Percentiles rank a stretch among this genome's conserved stretches.
These are phyloP conservation scores for Sambucus nigra DNA, from an alignment of 129 eudicot species.

Conservation along the genomic window DNA sequence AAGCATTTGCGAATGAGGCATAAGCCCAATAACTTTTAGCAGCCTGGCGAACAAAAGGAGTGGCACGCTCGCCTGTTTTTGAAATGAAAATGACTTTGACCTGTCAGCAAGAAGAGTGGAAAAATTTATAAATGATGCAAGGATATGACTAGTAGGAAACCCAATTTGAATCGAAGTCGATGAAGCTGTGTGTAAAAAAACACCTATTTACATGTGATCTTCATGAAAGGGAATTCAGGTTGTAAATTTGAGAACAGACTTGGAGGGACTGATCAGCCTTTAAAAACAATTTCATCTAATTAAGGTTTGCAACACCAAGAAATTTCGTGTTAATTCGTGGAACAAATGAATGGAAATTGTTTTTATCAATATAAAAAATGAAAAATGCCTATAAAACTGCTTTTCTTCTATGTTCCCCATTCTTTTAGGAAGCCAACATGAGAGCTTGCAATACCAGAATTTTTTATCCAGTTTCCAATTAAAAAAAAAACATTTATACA, in stretches of 20 bases:
- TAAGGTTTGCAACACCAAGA: too few relatives aligned
- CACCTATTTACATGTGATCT: not conserved
- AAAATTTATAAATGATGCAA: not conserved
- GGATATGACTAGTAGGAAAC: not conserved
- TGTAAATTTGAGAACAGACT: too few relatives aligned
- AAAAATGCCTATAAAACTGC: too few relatives aligned
- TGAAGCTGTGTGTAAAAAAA: not conserved
- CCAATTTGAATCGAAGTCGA: not conserved
- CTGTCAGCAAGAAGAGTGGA: slow-evolving; percentile 25
- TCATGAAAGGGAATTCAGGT: not conserved
- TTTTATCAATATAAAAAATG: too few relatives aligned
- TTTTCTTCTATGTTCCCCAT: too few relatives aligned
- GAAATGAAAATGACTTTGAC: slow-evolving; percentile 83
- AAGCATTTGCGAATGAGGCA: slow-evolving; percentile 66
- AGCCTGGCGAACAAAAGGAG: slow-evolving; percentile 78
- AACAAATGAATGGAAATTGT: too few relatives aligned
- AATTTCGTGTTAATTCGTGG: too few relatives aligned
- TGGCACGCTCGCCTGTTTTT: slow-evolving; percentile 89
- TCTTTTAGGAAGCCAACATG: too few relatives aligned
- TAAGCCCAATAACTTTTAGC: slow-evolving; percentile 62
- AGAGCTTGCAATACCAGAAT: too few relatives aligned
- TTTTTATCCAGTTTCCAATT: too few relatives aligned
- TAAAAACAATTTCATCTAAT: too few relatives aligned
- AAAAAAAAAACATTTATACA: slow-evolving; percentile 8
- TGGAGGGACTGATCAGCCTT: too few relatives aligned